Evolutionary conservation across 2,329 filamentous ascomycete genomes (phyloP).

Genomic region (Magnaporthiopsis poae): DNA sequence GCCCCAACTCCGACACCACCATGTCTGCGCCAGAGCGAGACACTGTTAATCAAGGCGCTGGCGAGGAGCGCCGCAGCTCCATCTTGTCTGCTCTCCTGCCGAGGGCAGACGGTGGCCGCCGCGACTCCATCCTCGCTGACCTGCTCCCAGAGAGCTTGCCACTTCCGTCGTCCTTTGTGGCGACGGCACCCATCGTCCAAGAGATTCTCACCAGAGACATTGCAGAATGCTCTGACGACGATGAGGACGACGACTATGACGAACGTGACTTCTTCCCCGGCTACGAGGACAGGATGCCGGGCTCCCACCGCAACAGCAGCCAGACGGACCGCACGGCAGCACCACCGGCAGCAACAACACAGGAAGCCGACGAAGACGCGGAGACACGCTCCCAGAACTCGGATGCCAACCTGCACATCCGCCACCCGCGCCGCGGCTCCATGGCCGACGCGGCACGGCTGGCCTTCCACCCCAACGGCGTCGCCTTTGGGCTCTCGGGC

Average conservation of each 20-base stretch:
- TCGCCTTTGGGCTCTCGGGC: conserved; percentile 15
- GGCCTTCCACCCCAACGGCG: conserved; percentile 17
- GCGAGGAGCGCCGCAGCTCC: neutral
- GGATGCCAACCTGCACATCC: neutral
- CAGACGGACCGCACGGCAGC: neutral
- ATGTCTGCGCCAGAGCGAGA: neutral
- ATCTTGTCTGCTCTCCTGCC: neutral
- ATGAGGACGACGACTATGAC: conserved; percentile 9
- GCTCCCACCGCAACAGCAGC: neutral
- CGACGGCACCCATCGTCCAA: conserved; percentile 14
- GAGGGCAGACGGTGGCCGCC: neutral
- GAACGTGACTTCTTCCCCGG: conserved; percentile 1
- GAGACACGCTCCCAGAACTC: neutral
- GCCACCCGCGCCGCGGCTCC: too few species aligned
- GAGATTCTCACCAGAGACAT: conserved; percentile 16
- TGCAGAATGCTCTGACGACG: conserved; percentile 14
- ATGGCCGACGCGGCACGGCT: conserved; percentile 10
- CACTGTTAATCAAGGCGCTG: neutral
- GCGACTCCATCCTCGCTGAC: conserved; percentile 13
- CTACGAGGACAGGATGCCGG: neutral
- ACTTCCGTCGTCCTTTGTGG: conserved; percentile 13
- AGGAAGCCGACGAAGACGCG: neutral
- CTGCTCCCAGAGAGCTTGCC: conserved; percentile 12
- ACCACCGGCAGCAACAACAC: neutral
- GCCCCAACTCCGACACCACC: neutral